Evolutionary conservation across 371 early-diverging fungal genomes (phyloP).

Genomic region (Fennellomyces sp.): DNA sequence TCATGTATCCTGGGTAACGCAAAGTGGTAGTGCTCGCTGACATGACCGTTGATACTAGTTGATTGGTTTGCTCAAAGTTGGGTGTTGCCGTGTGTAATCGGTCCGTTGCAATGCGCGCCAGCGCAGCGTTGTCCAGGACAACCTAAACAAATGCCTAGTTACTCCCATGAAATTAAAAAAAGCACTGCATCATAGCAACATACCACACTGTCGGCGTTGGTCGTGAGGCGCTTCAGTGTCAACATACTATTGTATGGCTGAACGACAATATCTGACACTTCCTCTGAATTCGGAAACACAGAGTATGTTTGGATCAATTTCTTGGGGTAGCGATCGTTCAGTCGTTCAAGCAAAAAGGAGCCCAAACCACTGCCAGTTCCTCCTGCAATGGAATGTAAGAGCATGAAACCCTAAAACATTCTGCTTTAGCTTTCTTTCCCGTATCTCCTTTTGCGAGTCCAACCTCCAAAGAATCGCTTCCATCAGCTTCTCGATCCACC

Average conservation of each 20-base stretch:
- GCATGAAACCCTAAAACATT: slow-evolving; percentile 72
- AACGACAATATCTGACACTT: slow-evolving; percentile 98
- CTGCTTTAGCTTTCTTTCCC: background rate
- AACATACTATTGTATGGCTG: slow-evolving; percentile 99
- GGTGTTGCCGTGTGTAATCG: slow-evolving; percentile 92
- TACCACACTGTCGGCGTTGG: slow-evolving; percentile 95
- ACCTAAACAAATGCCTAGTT: slow-evolving; percentile 24
- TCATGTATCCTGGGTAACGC: slow-evolving; percentile 99
- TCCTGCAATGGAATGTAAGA: slow-evolving; percentile 95
- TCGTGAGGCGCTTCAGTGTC: slow-evolving; percentile 88
- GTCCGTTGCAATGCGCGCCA: slow-evolving; percentile 94
- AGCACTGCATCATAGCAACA: slow-evolving; percentile 1
- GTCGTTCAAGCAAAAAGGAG: slow-evolving; percentile 84
- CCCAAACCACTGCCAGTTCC: slow-evolving; percentile 98
- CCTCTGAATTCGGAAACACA: slow-evolving; percentile 99
- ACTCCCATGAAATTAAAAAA: no score
- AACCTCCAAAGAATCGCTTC: slow-evolving; percentile 88
- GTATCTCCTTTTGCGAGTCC: background rate
- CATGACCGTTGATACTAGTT: slow-evolving; percentile 98
- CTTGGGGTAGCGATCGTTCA: slow-evolving; percentile 97
- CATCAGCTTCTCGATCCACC: slow-evolving; percentile 95
- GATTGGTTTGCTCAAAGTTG: slow-evolving; percentile 97
- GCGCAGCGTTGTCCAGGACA: slow-evolving; percentile 95
- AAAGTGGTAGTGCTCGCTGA: slow-evolving; percentile 97
- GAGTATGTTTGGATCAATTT: slow-evolving; percentile 98